Evolutionary conservation across 345 rosid species (phyloP).

Genomic region (Bretschneidera sinensis): DNA sequence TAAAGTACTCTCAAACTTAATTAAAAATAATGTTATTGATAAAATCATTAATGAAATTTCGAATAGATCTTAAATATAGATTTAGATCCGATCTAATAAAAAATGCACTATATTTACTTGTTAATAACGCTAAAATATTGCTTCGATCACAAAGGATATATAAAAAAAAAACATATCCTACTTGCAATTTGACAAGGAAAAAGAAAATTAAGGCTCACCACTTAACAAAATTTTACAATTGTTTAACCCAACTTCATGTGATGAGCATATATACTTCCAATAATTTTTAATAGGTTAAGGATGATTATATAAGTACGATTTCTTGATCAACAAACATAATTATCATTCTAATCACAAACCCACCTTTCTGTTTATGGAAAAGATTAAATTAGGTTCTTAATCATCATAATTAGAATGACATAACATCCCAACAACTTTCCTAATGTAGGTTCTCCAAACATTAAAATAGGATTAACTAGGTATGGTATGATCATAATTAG

Average conservation of each 20-base stretch:
- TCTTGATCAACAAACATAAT: constrained; percentile 11
- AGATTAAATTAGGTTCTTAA: not conserved
- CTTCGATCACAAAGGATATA: constrained; percentile 4
- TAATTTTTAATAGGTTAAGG: not conserved
- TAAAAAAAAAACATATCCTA: constrained; percentile 24
- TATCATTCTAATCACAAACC: constrained; percentile 24
- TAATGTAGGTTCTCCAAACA: too few species aligned
- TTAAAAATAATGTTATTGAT: too few species aligned
- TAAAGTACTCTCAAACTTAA: too few species aligned
- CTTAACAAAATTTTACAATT: constrained; percentile 28
- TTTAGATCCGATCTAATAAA: too few species aligned
- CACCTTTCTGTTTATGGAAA: not conserved
- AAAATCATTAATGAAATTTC: too few species aligned
- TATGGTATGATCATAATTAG: too few species aligned
- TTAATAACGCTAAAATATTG: constrained; percentile 9
- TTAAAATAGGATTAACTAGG: too few species aligned
- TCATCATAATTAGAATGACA: too few species aligned
- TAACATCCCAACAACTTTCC: not conserved
- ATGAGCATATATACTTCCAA: constrained; percentile 29
- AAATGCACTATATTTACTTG: too few species aligned
- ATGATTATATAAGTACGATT: not conserved
- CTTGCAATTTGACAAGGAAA: constrained; percentile 32
- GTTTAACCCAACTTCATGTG: constrained; percentile 42
- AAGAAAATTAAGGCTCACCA: constrained; percentile 36
- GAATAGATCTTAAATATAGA: too few species aligned